phyloP scores from a whole-genome alignment of 2,329 filamentous ascomycete species.

The Periconia sp. region DNA sequence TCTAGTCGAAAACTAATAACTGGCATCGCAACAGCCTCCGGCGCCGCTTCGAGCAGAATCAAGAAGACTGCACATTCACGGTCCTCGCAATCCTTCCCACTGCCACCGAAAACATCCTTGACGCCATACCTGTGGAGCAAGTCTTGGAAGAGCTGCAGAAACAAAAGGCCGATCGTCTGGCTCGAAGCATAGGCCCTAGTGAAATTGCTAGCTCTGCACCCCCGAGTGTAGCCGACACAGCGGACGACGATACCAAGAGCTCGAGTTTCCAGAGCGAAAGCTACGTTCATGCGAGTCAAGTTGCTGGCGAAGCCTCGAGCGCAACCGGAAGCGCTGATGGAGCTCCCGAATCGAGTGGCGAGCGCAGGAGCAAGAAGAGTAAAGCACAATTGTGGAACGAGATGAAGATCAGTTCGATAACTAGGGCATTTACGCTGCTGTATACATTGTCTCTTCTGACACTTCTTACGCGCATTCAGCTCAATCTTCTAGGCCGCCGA shows the following conservation, averaged over 20 bases:
- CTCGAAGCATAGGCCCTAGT: constrained; percentile 59
- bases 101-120: constrained; percentile 84
- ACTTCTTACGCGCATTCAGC: constrained; percentile 89
- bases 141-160: constrained; percentile 93
- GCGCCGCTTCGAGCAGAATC: constrained; percentile 96
- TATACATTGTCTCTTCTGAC: constrained; percentile 89
- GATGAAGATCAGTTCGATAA: constrained; percentile 92
- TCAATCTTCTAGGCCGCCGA: constrained; percentile 91
- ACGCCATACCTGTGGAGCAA: constrained; percentile 85
- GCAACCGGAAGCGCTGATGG: constrained; percentile 36
- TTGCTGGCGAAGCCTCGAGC: constrained; percentile 53
- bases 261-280: constrained; percentile 77
- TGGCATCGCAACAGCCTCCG: constrained; percentile 66
- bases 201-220: constrained; percentile 61
- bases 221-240: constrained; percentile 62
- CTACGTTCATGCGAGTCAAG: constrained; percentile 80
- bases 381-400: constrained; percentile 98
- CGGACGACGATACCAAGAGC: constrained; percentile 80
- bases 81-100: constrained; percentile 94
- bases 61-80: constrained; percentile 97
- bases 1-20: constrained; percentile 4
- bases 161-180: constrained; percentile 77
- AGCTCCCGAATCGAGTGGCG: constrained; percentile 51
- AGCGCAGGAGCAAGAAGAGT: constrained; percentile 66
- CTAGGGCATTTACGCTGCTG: constrained; percentile 84